These are phyloP conservation scores for Solanum chiquidenum DNA, from an alignment of 257 asterid species.

Conservation along the genomic window DNA sequence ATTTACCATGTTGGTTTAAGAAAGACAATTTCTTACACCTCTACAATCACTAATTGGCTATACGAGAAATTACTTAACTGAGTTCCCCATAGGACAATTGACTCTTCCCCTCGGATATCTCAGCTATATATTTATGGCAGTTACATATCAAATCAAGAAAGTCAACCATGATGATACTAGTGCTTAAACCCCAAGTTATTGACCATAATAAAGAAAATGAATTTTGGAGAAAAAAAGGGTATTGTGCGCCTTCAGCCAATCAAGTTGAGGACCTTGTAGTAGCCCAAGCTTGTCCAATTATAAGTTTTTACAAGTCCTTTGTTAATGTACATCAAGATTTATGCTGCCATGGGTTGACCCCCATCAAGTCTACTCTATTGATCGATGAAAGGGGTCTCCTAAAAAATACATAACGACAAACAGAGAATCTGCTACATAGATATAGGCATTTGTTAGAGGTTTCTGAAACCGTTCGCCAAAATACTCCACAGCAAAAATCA, in stretches of 20 bases:
- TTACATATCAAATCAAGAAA: background rate
- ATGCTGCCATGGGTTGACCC: background rate
- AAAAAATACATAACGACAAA: background rate
- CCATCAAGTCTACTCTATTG: background rate
- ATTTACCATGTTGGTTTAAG: background rate
- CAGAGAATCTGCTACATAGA: background rate
- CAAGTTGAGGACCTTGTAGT: background rate
- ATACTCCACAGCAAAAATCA: background rate
- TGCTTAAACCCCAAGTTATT: background rate
- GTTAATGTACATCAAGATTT: background rate
- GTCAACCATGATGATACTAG: background rate
- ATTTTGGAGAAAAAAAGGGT: background rate
- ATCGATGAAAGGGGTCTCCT: background rate
- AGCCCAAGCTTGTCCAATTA: background rate
- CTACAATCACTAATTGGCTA: background rate
- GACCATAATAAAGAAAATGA: background rate
- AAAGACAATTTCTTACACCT: background rate
- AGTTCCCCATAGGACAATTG: background rate
- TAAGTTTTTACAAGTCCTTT: background rate
- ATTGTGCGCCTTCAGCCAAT: background rate
- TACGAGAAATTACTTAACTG: background rate
- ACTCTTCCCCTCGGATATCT: background rate
- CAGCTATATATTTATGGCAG: background rate
- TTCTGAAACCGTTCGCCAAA: background rate
- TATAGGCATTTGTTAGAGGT: background rate